These are phyloP conservation scores for Stevia rebaudiana DNA, from an alignment of 140 eudicot species.

Conservation along the genomic window DNA sequence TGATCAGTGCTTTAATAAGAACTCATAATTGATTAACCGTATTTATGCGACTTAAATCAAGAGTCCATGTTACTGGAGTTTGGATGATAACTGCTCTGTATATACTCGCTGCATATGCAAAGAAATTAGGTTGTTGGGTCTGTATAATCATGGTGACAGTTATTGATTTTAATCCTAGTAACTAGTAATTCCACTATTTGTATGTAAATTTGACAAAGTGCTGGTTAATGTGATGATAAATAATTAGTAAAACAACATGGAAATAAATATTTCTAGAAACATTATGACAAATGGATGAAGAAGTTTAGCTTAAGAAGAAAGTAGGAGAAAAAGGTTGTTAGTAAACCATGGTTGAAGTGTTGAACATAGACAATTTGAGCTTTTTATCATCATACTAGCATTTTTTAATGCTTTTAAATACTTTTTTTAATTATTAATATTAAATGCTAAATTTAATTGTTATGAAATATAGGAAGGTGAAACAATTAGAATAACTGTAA, in stretches of 20 bases:
- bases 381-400: not conserved
- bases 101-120: not conserved
- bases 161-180: not conserved
- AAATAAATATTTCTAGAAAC: not conserved
- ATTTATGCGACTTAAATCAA: not conserved
- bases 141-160: not conserved
- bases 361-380: not conserved
- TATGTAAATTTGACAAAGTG: not conserved
- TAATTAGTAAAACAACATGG: not conserved
- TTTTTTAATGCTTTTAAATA: not conserved
- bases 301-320: conserved; percentile 1
- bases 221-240: not conserved
- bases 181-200: not conserved
- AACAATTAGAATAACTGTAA: conserved; percentile 88
- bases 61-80: not conserved
- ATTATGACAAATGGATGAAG: not conserved
- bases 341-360: not conserved
- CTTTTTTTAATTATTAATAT: not conserved
- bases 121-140: not conserved
- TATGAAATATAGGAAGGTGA: conserved; percentile 74
- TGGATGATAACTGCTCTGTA: not conserved
- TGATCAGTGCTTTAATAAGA: not conserved
- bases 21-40: not conserved
- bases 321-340: not conserved
- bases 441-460: conserved; percentile 1